These are phyloP conservation scores for Vachellia collinsii DNA, from an alignment of 306 rosid species.

Conservation along the genomic window DNA sequence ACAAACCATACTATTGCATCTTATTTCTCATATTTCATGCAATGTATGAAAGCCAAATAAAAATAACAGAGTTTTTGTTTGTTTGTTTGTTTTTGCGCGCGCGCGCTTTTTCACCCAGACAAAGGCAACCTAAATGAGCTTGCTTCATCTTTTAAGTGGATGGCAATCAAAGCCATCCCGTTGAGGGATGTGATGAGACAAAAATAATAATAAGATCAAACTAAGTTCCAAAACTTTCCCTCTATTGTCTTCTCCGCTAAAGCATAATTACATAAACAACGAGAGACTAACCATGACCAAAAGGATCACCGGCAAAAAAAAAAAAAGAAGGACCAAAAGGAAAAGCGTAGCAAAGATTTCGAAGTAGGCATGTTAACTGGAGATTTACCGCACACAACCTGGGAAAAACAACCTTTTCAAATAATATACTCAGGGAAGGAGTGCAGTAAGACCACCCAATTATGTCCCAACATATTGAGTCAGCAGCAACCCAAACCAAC, in stretches of 20 bases:
- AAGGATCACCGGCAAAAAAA: too few relatives aligned
- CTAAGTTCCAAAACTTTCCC: neutral
- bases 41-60: neutral
- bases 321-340: too few relatives aligned
- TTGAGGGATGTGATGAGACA: neutral
- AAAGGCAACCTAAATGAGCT: neutral
- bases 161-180: neutral
- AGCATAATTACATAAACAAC: neutral
- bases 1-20: neutral
- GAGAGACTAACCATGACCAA: neutral
- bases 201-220: neutral
- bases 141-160: neutral
- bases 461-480: neutral
- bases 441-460: neutral
- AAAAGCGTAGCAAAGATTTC: neutral
- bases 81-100: too few relatives aligned
- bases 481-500: neutral
- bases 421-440: neutral
- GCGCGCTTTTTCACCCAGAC: neutral
- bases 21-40: neutral
- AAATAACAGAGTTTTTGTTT: neutral
- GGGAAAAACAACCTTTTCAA: neutral
- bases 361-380: neutral
- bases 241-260: neutral
- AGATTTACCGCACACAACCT: neutral